phyloP scores from a whole-genome alignment of 169 alveolate species.

The Eimeria sp. region DNA sequence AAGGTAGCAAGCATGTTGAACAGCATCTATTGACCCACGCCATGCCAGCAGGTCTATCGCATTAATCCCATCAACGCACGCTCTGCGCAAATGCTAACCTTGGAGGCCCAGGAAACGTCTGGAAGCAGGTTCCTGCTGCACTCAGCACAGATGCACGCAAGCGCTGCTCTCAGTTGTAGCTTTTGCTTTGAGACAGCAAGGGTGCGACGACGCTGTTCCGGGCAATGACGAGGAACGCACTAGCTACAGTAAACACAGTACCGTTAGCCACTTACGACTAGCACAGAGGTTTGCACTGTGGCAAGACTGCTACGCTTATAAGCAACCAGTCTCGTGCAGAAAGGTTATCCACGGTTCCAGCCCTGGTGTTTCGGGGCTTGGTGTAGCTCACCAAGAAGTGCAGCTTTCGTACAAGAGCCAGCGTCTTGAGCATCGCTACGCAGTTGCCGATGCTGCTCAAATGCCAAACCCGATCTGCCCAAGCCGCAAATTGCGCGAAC shows the following conservation, averaged over 20 bases:
- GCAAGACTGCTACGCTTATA: background rate
- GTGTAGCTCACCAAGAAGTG: background rate
- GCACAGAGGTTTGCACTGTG: background rate
- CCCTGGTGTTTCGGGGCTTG: background rate
- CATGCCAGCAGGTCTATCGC: background rate
- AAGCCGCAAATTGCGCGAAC: background rate
- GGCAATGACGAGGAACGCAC: background rate
- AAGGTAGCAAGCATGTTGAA: background rate
- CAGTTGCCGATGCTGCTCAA: background rate
- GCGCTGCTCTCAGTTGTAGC: background rate
- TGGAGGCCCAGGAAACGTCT: background rate
- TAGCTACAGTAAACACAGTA: background rate
- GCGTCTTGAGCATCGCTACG: background rate
- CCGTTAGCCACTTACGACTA: background rate
- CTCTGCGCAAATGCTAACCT: background rate
- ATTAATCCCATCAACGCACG: background rate
- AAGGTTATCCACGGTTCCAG: background rate
- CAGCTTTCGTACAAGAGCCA: background rate
- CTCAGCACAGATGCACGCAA: background rate
- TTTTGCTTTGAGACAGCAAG: background rate
- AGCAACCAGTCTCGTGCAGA: background rate
- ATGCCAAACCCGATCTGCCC: background rate
- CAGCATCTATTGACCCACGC: background rate
- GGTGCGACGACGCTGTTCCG: background rate
- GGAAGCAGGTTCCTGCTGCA: background rate